Base-by-base conservation (phyloP, 257 asterid species). In the Petunia secreta region DNA sequence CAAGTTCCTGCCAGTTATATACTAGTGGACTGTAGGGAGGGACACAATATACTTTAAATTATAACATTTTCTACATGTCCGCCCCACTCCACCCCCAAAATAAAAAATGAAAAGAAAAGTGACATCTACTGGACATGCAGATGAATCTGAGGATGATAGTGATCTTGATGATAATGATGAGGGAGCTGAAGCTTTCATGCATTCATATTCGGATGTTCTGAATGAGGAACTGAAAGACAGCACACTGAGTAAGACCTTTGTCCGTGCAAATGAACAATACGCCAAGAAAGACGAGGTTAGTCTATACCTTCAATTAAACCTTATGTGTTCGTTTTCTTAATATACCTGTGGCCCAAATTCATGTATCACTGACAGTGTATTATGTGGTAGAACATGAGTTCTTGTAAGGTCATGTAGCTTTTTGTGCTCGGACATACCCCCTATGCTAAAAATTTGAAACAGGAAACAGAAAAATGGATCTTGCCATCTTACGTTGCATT, bases 211-310 rank as follows among this genome's bases (percentile, higher is more conserved):
- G 1, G 90, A 89, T 77, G 87, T 81, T 77, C 89, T 96, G 68
- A 91, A 89, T 86, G 89, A 89, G 82, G 98, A 96, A 86, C 86
- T 96, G 90, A 94, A 89, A 82, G 89, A 86, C 74, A 88, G 94
- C 25, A 89, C 97, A 8, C 95, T 94, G 50, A 86, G 86, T 68
- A 90, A 90, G 84, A 94, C 94, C 73, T 90, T 92, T 66, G 90
- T 87, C 46, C 97, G 84, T 65, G 89, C 96, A 62, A 85, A 86
- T 44, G 93, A 89, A 73, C 87, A 85, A 44, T 57, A 91, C 69
- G 3, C 86, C 53, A 87, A 89, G 89, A 91, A 86, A 52, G 85
- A 87, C 37, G 97, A 94, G 97, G 99, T 91, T 77, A 6, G 82
- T 80, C 55, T 43, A 58, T n/a, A 14, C 41, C 38, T 36, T 13